Percentiles rank a stretch among this genome's conserved stretches.
These are phyloP conservation scores for Priceomyces haplophilus DNA, from an alignment of 805 yeast genomes.

Conservation along the genomic window DNA sequence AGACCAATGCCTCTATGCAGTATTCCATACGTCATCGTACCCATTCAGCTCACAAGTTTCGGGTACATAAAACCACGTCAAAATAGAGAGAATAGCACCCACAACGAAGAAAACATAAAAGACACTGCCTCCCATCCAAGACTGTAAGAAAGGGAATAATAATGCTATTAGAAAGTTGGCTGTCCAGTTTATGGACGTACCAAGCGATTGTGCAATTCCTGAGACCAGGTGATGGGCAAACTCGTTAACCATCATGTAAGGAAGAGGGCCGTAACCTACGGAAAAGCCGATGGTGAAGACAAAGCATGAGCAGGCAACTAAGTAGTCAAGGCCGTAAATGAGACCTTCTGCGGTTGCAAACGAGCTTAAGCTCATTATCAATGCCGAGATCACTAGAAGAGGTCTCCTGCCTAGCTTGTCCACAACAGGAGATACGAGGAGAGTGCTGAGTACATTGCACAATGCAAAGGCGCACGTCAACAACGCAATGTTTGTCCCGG, in stretches of 20 bases:
- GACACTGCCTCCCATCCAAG: slow-evolving; percentile 24
- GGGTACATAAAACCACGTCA: slow-evolving; percentile 24
- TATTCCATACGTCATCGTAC: slow-evolving; percentile 28
- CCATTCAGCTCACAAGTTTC: slow-evolving; percentile 29
- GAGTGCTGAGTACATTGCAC: slow-evolving; percentile 68
- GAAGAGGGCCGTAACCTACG: slow-evolving; percentile 36
- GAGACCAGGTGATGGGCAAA: slow-evolving; percentile 31
- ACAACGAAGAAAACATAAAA: slow-evolving; percentile 26
- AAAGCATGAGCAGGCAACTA: slow-evolving; percentile 26
- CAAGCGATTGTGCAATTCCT: slow-evolving; percentile 34
- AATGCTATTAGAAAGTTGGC: slow-evolving; percentile 32
- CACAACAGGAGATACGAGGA: slow-evolving; percentile 63
- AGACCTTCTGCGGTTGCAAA: slow-evolving; percentile 27
- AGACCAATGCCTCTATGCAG: background rate
- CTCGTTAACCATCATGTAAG: slow-evolving; percentile 37
- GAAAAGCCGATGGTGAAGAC: slow-evolving; percentile 33
- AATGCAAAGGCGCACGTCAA: slow-evolving; percentile 73
- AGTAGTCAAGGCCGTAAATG: slow-evolving; percentile 9
- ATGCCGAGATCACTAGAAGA: slow-evolving; percentile 25
- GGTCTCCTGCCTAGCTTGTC: slow-evolving; percentile 70
- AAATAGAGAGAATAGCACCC: slow-evolving; percentile 17
- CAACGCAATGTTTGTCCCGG: slow-evolving; percentile 49
- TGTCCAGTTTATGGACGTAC: slow-evolving; percentile 34
- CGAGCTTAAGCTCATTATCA: slow-evolving; percentile 22
- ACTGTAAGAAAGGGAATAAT: slow-evolving; percentile 28